Evolutionary conservation across 192 early-diverging fungal species (phyloP).

Genomic region (Coemansia sp.): DNA sequence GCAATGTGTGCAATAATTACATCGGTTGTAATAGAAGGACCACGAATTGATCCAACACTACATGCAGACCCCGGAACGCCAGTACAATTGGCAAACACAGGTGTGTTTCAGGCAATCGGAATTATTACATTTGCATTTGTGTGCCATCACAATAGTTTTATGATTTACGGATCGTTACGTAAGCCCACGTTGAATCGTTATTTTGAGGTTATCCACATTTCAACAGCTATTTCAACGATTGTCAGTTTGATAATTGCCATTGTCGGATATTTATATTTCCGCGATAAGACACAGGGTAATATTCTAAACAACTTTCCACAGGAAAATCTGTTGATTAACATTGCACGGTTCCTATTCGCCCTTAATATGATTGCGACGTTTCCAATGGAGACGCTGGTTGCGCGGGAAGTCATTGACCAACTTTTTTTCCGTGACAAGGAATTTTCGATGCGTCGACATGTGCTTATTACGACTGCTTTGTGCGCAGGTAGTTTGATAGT

Average conservation of each 20-base stretch:
- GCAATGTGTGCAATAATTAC: slow-evolving; percentile 78
- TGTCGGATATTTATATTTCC: slow-evolving; percentile 77
- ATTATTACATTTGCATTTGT: slow-evolving; percentile 96
- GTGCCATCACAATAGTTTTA: slow-evolving; percentile 93
- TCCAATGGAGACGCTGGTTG: slow-evolving; percentile 88
- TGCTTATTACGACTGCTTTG: slow-evolving; percentile 66
- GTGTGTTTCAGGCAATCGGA: slow-evolving; percentile 78
- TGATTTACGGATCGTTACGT: slow-evolving; percentile 83
- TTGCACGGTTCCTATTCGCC: slow-evolving; percentile 82
- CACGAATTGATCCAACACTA: slow-evolving; percentile 55
- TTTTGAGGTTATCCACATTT: slow-evolving; percentile 78
- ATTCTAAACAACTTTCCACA: slow-evolving; percentile 86
- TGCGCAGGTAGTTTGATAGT: slow-evolving; percentile 63
- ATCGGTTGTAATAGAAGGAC: slow-evolving; percentile 70
- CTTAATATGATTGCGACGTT: slow-evolving; percentile 95
- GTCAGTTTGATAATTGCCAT: slow-evolving; percentile 72
- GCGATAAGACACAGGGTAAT: slow-evolving; percentile 83
- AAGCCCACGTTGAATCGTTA: slow-evolving; percentile 86
- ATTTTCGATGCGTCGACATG: slow-evolving; percentile 65
- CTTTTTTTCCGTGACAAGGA: slow-evolving; percentile 51
- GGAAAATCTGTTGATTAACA: slow-evolving; percentile 76
- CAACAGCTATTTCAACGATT: slow-evolving; percentile 67
- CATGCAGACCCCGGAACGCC: slow-evolving; percentile 38
- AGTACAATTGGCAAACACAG: slow-evolving; percentile 50
- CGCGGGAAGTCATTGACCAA: slow-evolving; percentile 72